phyloP scores from a whole-genome alignment of 192 early-diverging fungal genomes.

The Paraglomus occultum region DNA sequence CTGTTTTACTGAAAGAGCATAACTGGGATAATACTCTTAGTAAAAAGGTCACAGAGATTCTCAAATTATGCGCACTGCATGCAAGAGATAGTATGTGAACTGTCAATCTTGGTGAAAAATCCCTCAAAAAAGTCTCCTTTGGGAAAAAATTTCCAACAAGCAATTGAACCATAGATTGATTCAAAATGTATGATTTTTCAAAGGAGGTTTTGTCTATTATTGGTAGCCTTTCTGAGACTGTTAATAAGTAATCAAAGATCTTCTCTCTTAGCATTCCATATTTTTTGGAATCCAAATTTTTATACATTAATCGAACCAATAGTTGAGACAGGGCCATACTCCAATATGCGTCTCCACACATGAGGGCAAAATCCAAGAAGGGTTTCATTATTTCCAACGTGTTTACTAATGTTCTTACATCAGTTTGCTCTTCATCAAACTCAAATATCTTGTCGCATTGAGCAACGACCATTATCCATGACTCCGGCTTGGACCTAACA shows the following conservation, averaged over 20 bases:
- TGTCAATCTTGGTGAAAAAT: background rate
- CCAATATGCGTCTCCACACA: conserved; percentile 3
- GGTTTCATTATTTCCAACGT: conserved; percentile 7
- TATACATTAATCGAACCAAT: background rate
- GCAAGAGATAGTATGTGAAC: conserved; percentile 17
- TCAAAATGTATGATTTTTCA: background rate
- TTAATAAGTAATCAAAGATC: conserved; percentile 6
- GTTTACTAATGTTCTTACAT: conserved; percentile 2
- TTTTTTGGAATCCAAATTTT: background rate
- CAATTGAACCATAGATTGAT: conserved; percentile 22
- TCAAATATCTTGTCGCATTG: conserved; percentile 23
- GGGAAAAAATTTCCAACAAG: background rate
- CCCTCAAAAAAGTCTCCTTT: background rate
- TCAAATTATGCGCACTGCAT: conserved; percentile 7
- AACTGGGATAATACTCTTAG: too few species aligned
- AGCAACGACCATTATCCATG: background rate
- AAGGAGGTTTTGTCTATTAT: background rate
- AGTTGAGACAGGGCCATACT: background rate
- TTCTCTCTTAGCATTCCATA: background rate
- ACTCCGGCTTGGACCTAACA: background rate
- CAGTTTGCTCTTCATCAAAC: background rate
- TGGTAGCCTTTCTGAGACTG: conserved; percentile 3
- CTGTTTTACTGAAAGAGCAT: too few species aligned
- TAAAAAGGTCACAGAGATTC: background rate
- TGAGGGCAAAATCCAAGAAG: conserved; percentile 4